phyloP scores from a whole-genome alignment of 169 alveolate genomes.

The Cryptosporidium ryanae region DNA sequence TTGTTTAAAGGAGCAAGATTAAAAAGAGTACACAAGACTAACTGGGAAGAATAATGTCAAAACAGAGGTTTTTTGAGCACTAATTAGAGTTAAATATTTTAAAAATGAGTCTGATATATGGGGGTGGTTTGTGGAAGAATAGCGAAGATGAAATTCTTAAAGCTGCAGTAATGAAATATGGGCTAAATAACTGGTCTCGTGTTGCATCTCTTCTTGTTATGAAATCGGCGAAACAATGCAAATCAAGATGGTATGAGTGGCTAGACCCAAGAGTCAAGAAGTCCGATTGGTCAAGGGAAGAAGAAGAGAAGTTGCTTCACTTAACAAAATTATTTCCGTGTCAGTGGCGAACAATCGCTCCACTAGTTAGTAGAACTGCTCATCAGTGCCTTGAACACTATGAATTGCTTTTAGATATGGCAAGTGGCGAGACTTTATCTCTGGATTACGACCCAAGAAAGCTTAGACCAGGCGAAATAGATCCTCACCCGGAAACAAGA shows the following conservation, averaged over 20 bases:
- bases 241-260: slow-evolving; percentile 95
- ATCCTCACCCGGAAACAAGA: slow-evolving; percentile 99
- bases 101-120: slow-evolving; percentile 94
- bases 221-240: slow-evolving; percentile 99
- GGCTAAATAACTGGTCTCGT: slow-evolving; percentile 99
- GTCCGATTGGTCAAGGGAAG: slow-evolving; percentile 99
- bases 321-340: slow-evolving; percentile 98
- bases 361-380: slow-evolving; percentile 99
- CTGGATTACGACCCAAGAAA: slow-evolving; percentile 93
- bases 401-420: slow-evolving; percentile 97
- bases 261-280: slow-evolving; percentile 98
- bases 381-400: slow-evolving; percentile 99
- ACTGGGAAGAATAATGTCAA: too few species aligned
- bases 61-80: too few species aligned
- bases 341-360: slow-evolving; percentile 99
- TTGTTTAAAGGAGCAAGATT: too few species aligned
- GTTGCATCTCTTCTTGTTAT: slow-evolving; percentile 97
- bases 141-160: slow-evolving; percentile 99
- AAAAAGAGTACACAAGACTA: too few species aligned
- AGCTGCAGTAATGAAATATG: slow-evolving; percentile 99
- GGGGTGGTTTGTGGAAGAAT: slow-evolving; percentile 99
- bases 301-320: slow-evolving; percentile 98
- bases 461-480: slow-evolving; percentile 99
- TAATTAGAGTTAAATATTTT: too few species aligned
- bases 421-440: slow-evolving; percentile 93